Evolutionary conservation across 2,329 filamentous ascomycete species (phyloP).

Genomic region (Cercospora zeae-maydis): DNA sequence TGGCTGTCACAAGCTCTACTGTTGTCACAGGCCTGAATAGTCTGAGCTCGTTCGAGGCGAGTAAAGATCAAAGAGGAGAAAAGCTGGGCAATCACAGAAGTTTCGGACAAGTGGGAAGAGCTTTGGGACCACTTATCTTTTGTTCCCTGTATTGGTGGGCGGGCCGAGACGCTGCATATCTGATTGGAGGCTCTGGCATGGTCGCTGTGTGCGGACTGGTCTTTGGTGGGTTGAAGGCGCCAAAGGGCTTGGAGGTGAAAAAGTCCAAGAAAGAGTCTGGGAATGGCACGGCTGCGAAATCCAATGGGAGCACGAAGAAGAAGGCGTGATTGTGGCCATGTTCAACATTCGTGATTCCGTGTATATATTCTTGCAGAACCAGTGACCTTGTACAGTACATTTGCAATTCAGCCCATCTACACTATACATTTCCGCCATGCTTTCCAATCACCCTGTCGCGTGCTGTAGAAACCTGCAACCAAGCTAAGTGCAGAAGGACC

Average conservation of each 20-base stretch:
- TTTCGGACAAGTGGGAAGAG: conserved; percentile 81
- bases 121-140: conserved; percentile 82
- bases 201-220: conserved; percentile 67
- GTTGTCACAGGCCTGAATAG: conserved; percentile 94
- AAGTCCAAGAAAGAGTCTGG: conserved; percentile 10
- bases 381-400: neutral
- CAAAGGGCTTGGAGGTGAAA: conserved; percentile 36
- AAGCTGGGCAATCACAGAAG: conserved; percentile 80
- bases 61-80: conserved; percentile 72
- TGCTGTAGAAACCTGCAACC: neutral
- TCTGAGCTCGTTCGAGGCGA: conserved; percentile 84
- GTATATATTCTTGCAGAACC: neutral
- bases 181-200: conserved; percentile 76
- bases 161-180: conserved; percentile 80
- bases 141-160: conserved; percentile 99
- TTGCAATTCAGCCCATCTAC: neutral
- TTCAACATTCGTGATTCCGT: neutral
- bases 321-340: conserved; percentile 15
- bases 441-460: neutral
- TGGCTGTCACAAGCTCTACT: conserved; percentile 88
- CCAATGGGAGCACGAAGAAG: conserved; percentile 22
- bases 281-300: conserved; percentile 9
- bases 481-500: neutral
- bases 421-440: neutral
- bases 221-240: conserved; percentile 68